Base-by-base conservation (phyloP, 176 grass and related monocot species). In the Thalia dealbata region DNA sequence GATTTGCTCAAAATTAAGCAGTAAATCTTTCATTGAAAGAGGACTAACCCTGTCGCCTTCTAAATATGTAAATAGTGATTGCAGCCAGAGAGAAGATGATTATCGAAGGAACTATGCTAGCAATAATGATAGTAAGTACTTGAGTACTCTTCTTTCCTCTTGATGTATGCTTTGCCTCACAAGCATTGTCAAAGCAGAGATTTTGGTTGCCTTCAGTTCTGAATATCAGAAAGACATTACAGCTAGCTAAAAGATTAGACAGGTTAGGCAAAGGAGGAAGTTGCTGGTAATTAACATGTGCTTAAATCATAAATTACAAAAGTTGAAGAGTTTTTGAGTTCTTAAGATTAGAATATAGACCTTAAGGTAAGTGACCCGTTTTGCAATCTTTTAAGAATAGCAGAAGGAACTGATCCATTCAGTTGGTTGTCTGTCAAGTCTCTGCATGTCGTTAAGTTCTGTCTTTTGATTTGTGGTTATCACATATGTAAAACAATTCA, bases 131-230 rank as follows among this genome's bases (percentile, higher is more conserved):
- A 14, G 75, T 64, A 73, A 29, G 73, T 79, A 5, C 76, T 45
- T 27, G 16, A 30, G 15, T 64, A 70, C 71, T 86, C n/a, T 63
- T 58, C 54, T 58, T 58, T n/a, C 16, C 7, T 0, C 54, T 82
- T 70, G 50, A 14, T 2, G 52, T 79, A 6, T 22, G 65, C 14
- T 69, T 27, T 10, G 25, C 21, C 42, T 75, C 26, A 50, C 76
- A 77, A 21, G 52, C 18, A 50, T 26, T 52, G 63, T 76, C 65
- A 28, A 22, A 55, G 56, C 82, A 87, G 12, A 80, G 18, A 70
- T 70, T 63, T 77, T 46, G 28, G 14, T 84, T 89, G 45, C 87
- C 72, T 11, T 5, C 59, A 52, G 69, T 80, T 79, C 75, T 83
- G 63, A 38, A 22, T 42, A 86, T 86, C 10, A 75, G 21, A 41